Percentiles rank a stretch among this genome's conserved stretches.
These are phyloP conservation scores for Mycosphaerella sp. DNA, from an alignment of 2,329 filamentous ascomycete species.

Conservation along the genomic window DNA sequence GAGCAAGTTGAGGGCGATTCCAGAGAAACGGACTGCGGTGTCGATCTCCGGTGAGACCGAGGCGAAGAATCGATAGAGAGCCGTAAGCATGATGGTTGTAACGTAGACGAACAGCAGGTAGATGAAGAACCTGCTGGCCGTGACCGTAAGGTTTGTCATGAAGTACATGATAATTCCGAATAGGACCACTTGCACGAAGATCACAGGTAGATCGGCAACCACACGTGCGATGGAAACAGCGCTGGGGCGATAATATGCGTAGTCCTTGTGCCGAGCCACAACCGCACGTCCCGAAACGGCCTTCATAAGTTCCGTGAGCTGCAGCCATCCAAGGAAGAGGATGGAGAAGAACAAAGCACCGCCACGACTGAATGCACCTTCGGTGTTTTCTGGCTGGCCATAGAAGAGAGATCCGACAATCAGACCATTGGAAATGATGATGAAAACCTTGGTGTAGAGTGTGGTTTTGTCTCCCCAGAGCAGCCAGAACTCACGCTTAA, in stretches of 20 bases:
- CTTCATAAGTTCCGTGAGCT: conserved; percentile 71
- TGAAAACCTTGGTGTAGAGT: conserved; percentile 71
- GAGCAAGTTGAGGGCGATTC: conserved; percentile 56
- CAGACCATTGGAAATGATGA: conserved; percentile 65
- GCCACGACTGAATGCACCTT: conserved; percentile 57
- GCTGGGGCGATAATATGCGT: conserved; percentile 63
- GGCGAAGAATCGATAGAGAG: conserved; percentile 61
- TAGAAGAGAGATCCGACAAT: conserved; percentile 78
- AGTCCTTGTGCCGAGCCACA: conserved; percentile 60
- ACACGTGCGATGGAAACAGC: conserved; percentile 58
- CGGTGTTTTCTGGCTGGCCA: conserved; percentile 53
- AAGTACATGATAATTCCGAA: conserved; percentile 62
- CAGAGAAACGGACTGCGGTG: conserved; percentile 59
- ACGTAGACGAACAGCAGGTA: conserved; percentile 59
- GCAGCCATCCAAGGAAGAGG: conserved; percentile 62
- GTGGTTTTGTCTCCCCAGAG: conserved; percentile 68
- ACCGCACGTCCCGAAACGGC: conserved; percentile 66
- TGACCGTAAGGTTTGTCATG: conserved; percentile 53
- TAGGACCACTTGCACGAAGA: conserved; percentile 52
- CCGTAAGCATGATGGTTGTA: conserved; percentile 56
- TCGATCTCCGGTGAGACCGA: conserved; percentile 58
- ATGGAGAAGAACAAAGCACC: conserved; percentile 62
- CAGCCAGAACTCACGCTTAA: conserved; percentile 70
- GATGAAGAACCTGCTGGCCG: conserved; percentile 59
- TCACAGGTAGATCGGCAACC: conserved; percentile 56